Evolutionary conservation across 768 basidiomycete genomes (phyloP).

Genomic region (Filobasidium floriforme): DNA sequence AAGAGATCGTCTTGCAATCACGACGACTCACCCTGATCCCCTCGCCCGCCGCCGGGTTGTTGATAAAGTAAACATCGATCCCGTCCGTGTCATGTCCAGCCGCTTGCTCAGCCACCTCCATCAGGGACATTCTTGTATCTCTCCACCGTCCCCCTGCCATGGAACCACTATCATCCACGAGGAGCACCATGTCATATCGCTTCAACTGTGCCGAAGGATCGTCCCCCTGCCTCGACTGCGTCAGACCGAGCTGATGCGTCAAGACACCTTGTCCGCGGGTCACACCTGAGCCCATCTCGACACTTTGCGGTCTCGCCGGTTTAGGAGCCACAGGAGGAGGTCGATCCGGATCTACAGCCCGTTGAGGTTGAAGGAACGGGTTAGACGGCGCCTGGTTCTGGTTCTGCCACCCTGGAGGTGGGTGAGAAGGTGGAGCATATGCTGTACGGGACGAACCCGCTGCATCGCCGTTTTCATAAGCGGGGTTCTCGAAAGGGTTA

Average conservation of each 20-base stretch:
- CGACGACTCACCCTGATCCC: slow-evolving; percentile 30
- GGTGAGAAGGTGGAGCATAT: slow-evolving; percentile 10
- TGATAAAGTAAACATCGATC: slow-evolving; percentile 41
- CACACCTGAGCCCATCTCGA: not conserved
- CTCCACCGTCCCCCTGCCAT: slow-evolving; percentile 40
- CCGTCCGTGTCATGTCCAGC: slow-evolving; percentile 31
- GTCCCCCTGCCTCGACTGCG: slow-evolving; percentile 12
- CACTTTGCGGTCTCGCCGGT: slow-evolving; percentile 9
- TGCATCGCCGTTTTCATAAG: not conserved
- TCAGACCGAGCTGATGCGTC: not conserved
- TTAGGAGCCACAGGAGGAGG: slow-evolving; percentile 13
- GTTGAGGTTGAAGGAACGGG: slow-evolving; percentile 4
- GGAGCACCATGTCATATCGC: slow-evolving; percentile 36
- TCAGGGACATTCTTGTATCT: slow-evolving; percentile 31
- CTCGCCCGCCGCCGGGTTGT: slow-evolving; percentile 35
- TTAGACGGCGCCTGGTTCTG: not conserved
- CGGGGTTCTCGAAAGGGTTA: not conserved
- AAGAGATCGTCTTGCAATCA: not conserved
- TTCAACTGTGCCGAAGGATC: slow-evolving; percentile 35
- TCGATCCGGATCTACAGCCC: not conserved
- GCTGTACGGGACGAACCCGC: not conserved
- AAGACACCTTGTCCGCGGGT: not conserved
- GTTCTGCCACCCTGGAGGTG: not conserved
- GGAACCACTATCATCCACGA: slow-evolving; percentile 27
- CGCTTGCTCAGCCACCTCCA: slow-evolving; percentile 36